Evolutionary conservation across 1,284 basidiomycete genomes (phyloP), one percentile per base, ranked within the genome.

Genomic region (Cryptococcus sp.): DNA sequence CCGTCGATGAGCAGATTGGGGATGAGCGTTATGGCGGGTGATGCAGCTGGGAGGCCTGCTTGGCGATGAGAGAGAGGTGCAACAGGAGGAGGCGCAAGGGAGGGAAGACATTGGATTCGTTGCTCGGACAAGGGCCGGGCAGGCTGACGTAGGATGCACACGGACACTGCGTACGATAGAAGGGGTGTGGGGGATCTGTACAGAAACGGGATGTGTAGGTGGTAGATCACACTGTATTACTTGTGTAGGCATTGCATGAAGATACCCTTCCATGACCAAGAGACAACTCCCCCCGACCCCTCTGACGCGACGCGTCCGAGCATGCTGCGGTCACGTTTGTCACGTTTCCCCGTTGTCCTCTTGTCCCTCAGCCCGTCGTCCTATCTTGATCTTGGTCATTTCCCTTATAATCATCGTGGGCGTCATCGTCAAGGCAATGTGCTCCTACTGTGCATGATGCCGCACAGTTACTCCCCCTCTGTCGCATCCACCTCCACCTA

Each of bases 61-160:
- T 57, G 56, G 56, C 50, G 52, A 38, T 57, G 50, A 52, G 28
- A 3, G 50, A 52, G 28, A 3, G 35, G 15, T 46, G 45, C 28
- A 46, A 7, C 7, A 46, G n/a, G 15, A 46, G 24, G 45, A 5
- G n/a, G n/a, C n/a, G n/a, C n/a, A n/a, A n/a, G 28, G 4, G 28
- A 33, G 4, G 28, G 9, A 33, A 9, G 28, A 9, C 5, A 33
- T 33, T 9, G 28, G 28, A 33, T 33, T 33, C 9, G 28, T 33
- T 33, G 28, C 28, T 33, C 28, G 28, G 28, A n/a, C n/a, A n/a
- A n/a, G n/a, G n/a, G n/a, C n/a, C n/a, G n/a, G 28, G 28, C 5
- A 33, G 9, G 28, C 9, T 33, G 28, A 33, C 28, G 28, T 5
- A 33, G 28, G 28, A 44, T 12, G 33, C 11, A 47, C 23, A 40